A percentile compares a stretch with the other conserved stretches of the same genome.
Evolutionary conservation across 139 green algal genomes (phyloP).

Genomic region (Chlorella sorokiniana): DNA sequence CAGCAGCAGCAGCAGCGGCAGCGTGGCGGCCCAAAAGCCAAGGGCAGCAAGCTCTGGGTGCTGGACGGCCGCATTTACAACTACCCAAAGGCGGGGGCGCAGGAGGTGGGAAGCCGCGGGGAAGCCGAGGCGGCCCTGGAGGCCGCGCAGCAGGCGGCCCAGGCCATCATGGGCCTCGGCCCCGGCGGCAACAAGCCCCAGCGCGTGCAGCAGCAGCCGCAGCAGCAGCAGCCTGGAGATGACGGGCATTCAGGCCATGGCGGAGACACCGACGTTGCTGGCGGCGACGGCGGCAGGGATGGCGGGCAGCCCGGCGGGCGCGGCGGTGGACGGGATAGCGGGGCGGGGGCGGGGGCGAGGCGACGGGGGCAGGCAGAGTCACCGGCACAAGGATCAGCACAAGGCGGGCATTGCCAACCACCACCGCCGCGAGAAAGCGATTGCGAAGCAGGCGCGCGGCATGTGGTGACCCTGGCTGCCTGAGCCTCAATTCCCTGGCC

Average conservation of each 20-base stretch:
- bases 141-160: constrained; percentile 45
- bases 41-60: constrained; percentile 59
- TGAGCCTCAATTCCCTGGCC: too few species aligned
- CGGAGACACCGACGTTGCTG: neutral
- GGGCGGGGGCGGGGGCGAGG: constrained; percentile 8
- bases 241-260: neutral
- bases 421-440: constrained; percentile 74
- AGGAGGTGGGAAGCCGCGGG: constrained; percentile 50
- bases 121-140: constrained; percentile 54
- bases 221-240: neutral
- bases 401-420: constrained; percentile 80
- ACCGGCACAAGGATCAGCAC: constrained; percentile 74
- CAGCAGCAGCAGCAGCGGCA: constrained; percentile 17
- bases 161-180: constrained; percentile 71
- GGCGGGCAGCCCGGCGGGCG: constrained; percentile 7
- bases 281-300: neutral
- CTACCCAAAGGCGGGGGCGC: constrained; percentile 76
- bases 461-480: constrained; percentile 25
- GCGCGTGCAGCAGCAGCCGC: constrained; percentile 4
- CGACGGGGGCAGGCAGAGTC: constrained; percentile 17
- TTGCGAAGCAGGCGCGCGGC: constrained; percentile 54
- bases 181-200: constrained; percentile 59
- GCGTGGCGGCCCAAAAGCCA: constrained; percentile 4
- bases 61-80: constrained; percentile 84
- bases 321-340: neutral